Evolutionary conservation across 192 early-diverging fungal species (phyloP), one percentile per base, ranked within the genome.

Genomic region (Podila horticola): DNA sequence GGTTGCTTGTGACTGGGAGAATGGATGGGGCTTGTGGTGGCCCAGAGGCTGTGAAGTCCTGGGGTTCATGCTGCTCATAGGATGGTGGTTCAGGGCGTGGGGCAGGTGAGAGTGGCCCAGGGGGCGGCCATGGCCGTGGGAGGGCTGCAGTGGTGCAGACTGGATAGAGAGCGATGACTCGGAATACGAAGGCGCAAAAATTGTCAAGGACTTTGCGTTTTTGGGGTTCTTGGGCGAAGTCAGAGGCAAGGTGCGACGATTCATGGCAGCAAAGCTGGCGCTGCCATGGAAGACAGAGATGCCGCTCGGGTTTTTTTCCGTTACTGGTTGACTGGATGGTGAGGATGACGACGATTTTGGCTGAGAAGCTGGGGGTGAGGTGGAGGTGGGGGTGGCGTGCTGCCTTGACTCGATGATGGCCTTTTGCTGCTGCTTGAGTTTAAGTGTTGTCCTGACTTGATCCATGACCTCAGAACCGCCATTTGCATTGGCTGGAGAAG

Each of bases 361-460:
- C 50, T 84, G 85, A 13, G 58, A 65, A 2, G 81, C 59, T 36
- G 59, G 58, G 26, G 83, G 75, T 33, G 69, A 69, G 30, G 58
- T 55, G 52, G 52, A 22, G n/a, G 52, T 24, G 24, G 52, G 52
- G 24, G 75, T 76, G 17, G 67, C 72, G 36, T 72, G 72, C 49
- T 88, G 85, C 67, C 88, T 81, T 22, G 87, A 79, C 50, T 90
- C 90, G 65, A 89, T 90, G 61, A 91, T 87, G 17, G 90, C 88
- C 69, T 89, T 87, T 74, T 91, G 90, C 70, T 91, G 90, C 75
- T 91, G 87, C 63, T 88, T 90, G 34, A 91, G 64, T 65, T 83
- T 86, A 19, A 89, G 63, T 4, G 84, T 84, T 8, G 84, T 84
- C 17, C 86, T 67, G 65, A 90, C 83, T 48, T 86, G 87, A 70